These are phyloP conservation scores for Pseudogymnoascus sp. DNA, from an alignment of 2,329 filamentous ascomycete species.

Conservation along the genomic window DNA sequence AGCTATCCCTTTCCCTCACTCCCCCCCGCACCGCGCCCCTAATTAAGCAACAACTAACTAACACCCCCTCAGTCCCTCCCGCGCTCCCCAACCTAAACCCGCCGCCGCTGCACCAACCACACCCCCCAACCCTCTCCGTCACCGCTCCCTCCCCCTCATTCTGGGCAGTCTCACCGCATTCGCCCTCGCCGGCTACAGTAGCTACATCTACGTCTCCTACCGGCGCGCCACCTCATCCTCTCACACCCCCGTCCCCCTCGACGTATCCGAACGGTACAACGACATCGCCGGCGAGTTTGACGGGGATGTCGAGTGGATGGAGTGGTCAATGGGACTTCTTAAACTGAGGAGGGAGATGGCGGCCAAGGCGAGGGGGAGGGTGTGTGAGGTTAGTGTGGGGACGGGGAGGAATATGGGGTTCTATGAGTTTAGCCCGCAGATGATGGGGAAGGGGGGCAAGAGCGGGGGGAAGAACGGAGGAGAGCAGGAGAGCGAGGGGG, in stretches of 20 bases:
- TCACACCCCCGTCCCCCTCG: constrained; percentile 20
- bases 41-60: too few relatives aligned
- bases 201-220: constrained; percentile 32
- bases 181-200: constrained; percentile 17
- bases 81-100: too few relatives aligned
- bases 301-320: constrained; percentile 46
- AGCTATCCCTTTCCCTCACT: constrained; percentile 31
- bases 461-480: constrained; percentile 19
- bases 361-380: constrained; percentile 42
- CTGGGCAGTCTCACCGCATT: constrained; percentile 18
- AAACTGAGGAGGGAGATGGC: constrained; percentile 42
- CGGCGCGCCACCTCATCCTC: constrained; percentile 22
- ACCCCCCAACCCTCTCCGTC: constrained; percentile 20
- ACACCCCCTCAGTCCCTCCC: too few relatives aligned
- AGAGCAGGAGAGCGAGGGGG: too few relatives aligned
- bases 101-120: constrained; percentile 29
- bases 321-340: constrained; percentile 49
- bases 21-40: constrained; percentile 14
- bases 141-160: constrained; percentile 21
- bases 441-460: too few relatives aligned
- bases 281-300: constrained; percentile 47
- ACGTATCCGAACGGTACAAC: constrained; percentile 27
- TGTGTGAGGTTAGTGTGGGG: constrained; percentile 55
- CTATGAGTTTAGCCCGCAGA: constrained; percentile 44
- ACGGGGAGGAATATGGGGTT: constrained; percentile 53